Percentiles rank a stretch among this genome's conserved stretches.
Conservation (phyloP, 83 land plant genomes). For the Larix sibirica region DNA sequence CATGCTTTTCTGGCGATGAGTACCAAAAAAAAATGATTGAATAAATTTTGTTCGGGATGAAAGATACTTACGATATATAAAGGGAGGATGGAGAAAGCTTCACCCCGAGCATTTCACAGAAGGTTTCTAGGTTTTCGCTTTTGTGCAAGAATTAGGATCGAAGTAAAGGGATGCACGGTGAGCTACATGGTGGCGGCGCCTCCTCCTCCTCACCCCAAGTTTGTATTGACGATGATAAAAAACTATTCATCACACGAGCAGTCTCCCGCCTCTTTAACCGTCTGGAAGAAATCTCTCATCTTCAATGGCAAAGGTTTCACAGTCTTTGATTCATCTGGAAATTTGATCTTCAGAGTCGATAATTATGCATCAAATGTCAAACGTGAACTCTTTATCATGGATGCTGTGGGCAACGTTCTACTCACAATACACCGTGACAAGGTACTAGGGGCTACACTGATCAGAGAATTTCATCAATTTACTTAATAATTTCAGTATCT, state of each 20-base stretch:
- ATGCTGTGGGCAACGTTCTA: constrained; percentile 38
- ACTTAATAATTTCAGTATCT: too few relatives aligned
- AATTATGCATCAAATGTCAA: constrained; percentile 34
- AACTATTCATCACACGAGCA: background rate
- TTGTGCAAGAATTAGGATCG: too few relatives aligned
- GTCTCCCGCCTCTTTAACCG: background rate
- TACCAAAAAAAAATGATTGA: too few relatives aligned
- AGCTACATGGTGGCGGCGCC: background rate
- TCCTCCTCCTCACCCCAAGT: background rate
- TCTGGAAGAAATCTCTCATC: constrained; percentile 20
- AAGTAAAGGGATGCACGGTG: background rate
- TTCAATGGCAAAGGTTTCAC: constrained; percentile 19
- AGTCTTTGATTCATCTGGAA: constrained; percentile 20
- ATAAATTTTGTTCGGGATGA: too few relatives aligned
- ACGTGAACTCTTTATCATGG: constrained; percentile 44
- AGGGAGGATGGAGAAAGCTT: too few relatives aligned
- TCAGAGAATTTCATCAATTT: too few relatives aligned
- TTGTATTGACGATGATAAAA: background rate
- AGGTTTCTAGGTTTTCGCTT: too few relatives aligned
- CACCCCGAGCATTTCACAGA: too few relatives aligned
- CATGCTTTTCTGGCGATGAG: too few relatives aligned
- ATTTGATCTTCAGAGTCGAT: constrained; percentile 18
- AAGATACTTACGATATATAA: too few relatives aligned
- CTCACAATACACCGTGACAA: constrained; percentile 24
- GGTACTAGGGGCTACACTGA: constrained; percentile 16